Base-by-base conservation (phyloP, 495 filamentous ascomycete species). In the Podospora sp. region DNA sequence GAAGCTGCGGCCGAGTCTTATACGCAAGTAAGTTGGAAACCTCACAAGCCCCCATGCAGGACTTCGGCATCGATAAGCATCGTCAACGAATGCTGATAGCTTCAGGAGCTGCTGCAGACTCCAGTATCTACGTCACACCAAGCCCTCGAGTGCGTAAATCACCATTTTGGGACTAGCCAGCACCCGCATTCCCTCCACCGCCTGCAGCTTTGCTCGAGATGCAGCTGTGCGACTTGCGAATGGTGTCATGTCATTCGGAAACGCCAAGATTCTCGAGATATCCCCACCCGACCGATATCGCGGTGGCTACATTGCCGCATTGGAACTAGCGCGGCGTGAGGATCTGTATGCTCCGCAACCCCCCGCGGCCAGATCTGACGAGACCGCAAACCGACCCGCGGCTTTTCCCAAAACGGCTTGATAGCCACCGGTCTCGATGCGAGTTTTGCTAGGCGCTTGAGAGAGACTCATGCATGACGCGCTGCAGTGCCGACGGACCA, bases 361-460 rank as follows among this genome's bases (percentile, higher is more conserved):
- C 62, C 62, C 62, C 62, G 62, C 62, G 62, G 46, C 62, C 46
- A 40, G 50, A 57, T 40, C 33, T 22, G 27, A 11, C 24, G 46
- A 21, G 61, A 24, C 25, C 22, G 56, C 21, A 51, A 11, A 9
- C 18, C 27, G 33, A 60, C 14, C 33, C 29, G 61, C 40, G 36
- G 61, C 46, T 6, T 53, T 55, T 60, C 65, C 65, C 56, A 66
- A 66, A 66, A 46, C 46, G 65, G 56, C 57, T 61, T 61, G 57
- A 62, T 66, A 66, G 65, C 65, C 65, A 55, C 65, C 58, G 52
- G 18, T 46, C 21, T 57, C 12, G 5, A 46, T 11, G 16, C 11
- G 8, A 33, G 8, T 3, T 33, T 33, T 33, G 29, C 8, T 33
- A 46, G 40, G 11, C 9, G 40, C 14, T 46, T 18, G 16, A 46